Percentiles rank a stretch among this genome's conserved stretches.
Conservation (phyloP, 139 green algal genomes). For the Picochlorum sp. region DNA sequence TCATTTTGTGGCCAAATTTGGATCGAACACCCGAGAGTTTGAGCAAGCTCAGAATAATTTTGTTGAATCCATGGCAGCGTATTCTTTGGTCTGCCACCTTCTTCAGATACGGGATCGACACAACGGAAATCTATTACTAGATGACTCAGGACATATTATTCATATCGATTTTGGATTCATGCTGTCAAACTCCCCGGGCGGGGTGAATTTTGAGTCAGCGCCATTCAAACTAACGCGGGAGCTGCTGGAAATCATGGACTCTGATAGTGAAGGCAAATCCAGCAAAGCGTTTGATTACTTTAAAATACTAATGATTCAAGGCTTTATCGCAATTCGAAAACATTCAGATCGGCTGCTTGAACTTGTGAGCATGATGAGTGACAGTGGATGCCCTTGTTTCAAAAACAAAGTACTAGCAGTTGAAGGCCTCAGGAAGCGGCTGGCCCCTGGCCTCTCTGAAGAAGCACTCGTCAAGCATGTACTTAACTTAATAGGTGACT, state of each 20-base stretch:
- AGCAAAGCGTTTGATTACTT: constrained; percentile 89
- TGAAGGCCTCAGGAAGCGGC: constrained; percentile 73
- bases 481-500: constrained; percentile 79
- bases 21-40: constrained; percentile 46
- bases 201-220: constrained; percentile 41
- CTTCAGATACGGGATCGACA: constrained; percentile 72
- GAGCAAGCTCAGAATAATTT: constrained; percentile 76
- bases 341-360: constrained; percentile 83
- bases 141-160: constrained; percentile 76
- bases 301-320: constrained; percentile 92
- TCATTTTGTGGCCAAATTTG: constrained; percentile 73
- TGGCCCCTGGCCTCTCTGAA: constrained; percentile 57
- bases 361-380: constrained; percentile 86
- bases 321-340: constrained; percentile 85
- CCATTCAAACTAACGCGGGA: constrained; percentile 93
- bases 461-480: constrained; percentile 69
- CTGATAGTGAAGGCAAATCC: constrained; percentile 63
- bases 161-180: constrained; percentile 99
- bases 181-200: constrained; percentile 57
- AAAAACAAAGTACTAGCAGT: constrained; percentile 61
- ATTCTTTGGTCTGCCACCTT: constrained; percentile 75
- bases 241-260: constrained; percentile 96
- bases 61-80: constrained; percentile 82
- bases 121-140: constrained; percentile 87
- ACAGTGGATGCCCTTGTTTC: constrained; percentile 87